phyloP scores from a whole-genome alignment of 495 filamentous ascomycete genomes.

The Tetracladium marchalianum region DNA sequence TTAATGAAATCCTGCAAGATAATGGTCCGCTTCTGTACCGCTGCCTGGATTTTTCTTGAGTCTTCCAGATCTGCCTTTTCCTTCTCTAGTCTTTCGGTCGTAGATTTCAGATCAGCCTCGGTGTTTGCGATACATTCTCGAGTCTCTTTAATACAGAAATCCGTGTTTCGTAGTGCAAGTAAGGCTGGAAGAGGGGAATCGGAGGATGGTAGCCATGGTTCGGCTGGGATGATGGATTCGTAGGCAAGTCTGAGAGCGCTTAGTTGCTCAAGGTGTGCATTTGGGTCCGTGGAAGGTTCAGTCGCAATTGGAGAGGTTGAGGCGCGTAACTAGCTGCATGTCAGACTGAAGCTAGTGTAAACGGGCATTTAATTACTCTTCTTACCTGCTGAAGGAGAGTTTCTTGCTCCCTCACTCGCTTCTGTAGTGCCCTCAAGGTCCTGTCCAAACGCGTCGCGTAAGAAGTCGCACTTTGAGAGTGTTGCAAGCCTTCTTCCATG shows the following conservation, averaged over 20 bases:
- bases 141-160: slow-evolving; percentile 52
- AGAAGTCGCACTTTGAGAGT: slow-evolving; percentile 9
- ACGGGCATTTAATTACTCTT: background rate
- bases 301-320: slow-evolving; percentile 22
- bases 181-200: slow-evolving; percentile 62
- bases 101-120: slow-evolving; percentile 38
- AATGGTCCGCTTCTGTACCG: slow-evolving; percentile 47
- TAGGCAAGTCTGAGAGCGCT: slow-evolving; percentile 53
- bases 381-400: slow-evolving; percentile 45
- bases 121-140: slow-evolving; percentile 47
- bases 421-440: slow-evolving; percentile 54
- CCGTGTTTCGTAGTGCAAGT: slow-evolving; percentile 55
- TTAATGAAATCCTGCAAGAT: slow-evolving; percentile 36
- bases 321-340: slow-evolving; percentile 30
- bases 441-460: slow-evolving; percentile 48
- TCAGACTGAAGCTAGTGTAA: background rate
- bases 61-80: slow-evolving; percentile 56
- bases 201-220: slow-evolving; percentile 52
- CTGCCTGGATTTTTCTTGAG: slow-evolving; percentile 36
- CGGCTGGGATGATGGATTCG: slow-evolving; percentile 44
- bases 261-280: slow-evolving; percentile 40
- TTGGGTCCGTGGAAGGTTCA: slow-evolving; percentile 29
- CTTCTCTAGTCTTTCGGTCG: slow-evolving; percentile 42
- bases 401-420: slow-evolving; percentile 55
- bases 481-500: background rate